Conservation (phyloP, 2,329 filamentous ascomycete genomes). For the Cadophora luteo-olivacea region DNA sequence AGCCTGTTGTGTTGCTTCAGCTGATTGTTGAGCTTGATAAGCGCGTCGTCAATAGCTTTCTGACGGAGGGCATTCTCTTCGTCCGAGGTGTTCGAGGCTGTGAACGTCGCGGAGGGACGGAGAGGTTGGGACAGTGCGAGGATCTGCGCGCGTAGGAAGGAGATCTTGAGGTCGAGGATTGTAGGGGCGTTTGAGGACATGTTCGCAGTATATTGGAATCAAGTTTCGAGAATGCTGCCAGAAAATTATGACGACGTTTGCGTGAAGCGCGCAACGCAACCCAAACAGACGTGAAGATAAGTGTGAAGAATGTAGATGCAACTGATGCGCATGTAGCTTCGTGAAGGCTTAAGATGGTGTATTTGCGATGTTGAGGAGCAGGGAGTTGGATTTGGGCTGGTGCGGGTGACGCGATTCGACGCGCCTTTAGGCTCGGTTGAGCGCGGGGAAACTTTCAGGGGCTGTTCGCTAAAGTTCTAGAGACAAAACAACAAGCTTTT, state of each 20-base stretch:
- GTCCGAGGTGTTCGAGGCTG: conserved; percentile 50
- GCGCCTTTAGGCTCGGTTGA: background rate
- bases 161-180: conserved; percentile 66
- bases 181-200: conserved; percentile 54
- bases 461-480: conserved; percentile 8
- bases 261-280: background rate
- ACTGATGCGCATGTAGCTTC: background rate
- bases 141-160: conserved; percentile 68
- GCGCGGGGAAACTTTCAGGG: conserved; percentile 12
- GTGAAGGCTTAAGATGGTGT: background rate
- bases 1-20: conserved; percentile 69
- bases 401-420: conserved; percentile 1
- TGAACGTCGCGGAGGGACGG: conserved; percentile 60
- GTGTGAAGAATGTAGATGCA: background rate
- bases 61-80: conserved; percentile 48
- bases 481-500: background rate
- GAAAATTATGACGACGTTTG: background rate
- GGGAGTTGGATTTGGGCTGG: background rate
- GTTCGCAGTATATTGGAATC: background rate
- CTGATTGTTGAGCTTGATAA: conserved; percentile 64
- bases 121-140: conserved; percentile 67
- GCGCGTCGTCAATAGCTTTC: conserved; percentile 60
- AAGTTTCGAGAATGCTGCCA: background rate
- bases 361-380: background rate
- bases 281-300: background rate